Evolutionary conservation across 495 filamentous ascomycete species (phyloP).

Genomic region (Amphirosellinia nigrospora): DNA sequence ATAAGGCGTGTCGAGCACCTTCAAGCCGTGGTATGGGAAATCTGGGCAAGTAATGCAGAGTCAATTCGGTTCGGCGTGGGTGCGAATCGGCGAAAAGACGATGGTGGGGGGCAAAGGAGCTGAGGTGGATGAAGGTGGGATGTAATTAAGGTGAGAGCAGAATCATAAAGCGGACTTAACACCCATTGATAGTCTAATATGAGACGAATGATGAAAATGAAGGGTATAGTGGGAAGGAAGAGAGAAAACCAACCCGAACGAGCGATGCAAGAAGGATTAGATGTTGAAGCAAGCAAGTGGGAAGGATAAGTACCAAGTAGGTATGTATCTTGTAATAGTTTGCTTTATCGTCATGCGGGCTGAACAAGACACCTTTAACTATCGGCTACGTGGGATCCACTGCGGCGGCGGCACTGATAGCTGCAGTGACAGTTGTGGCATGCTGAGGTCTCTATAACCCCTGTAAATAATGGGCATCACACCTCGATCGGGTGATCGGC

Average conservation of each 20-base stretch:
- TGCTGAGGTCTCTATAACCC: too few species aligned
- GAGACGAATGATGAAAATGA: background rate
- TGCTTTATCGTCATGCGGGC: background rate
- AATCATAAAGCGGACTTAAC: background rate
- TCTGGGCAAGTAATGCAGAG: background rate
- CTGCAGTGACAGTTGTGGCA: too few species aligned
- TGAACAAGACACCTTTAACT: slow-evolving; percentile 12
- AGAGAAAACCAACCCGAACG: background rate
- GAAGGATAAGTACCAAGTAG: background rate
- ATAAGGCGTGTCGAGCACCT: background rate
- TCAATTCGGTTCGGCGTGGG: background rate
- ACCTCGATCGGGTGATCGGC: slow-evolving; percentile 13
- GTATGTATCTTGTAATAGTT: background rate
- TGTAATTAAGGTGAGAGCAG: background rate
- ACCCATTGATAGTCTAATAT: slow-evolving; percentile 5
- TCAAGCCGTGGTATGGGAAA: background rate
- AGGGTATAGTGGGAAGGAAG: background rate
- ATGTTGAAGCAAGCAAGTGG: background rate
- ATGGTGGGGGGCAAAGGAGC: background rate
- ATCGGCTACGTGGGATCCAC: background rate
- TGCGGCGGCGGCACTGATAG: background rate
- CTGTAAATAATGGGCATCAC: background rate
- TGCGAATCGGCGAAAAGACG: background rate
- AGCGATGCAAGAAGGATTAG: background rate
- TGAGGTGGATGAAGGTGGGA: background rate